Evolutionary conservation across 1,284 basidiomycete genomes (phyloP), one percentile per base, ranked within the genome.

Genomic region (Ceratobasidium sp.): DNA sequence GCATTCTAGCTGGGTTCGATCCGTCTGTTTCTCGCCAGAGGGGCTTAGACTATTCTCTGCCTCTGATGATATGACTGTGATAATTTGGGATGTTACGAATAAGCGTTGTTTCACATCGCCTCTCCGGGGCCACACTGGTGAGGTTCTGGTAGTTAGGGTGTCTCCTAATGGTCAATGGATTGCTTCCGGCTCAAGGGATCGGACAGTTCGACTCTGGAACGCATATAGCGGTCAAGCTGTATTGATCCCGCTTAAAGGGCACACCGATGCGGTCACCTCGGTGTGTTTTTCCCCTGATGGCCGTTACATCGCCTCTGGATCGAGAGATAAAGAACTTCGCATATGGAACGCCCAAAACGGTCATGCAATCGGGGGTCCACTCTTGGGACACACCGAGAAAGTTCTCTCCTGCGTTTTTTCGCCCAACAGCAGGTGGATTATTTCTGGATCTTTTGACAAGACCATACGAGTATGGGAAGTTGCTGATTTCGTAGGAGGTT

Each of bases 171-270:
- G 70, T 10, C 42, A 22, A 0, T 25, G 27, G 2, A n/a, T 72
- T 17, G 65, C 45, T 7, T 72, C 71, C 13, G 69, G 69, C 10
- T 72, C 62, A 15, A 42, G 32, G 4, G 71, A 72, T 60, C 27
- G 52, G 34, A 70, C 53, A 17, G 25, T 68, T 32, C 27, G 38
- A 13, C 20, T 55, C 13, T 57, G 65, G 54, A 40, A 68, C 40
- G 32, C 22, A 38, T 7, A 40, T n/a, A 20, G 32, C 17, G 53
- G 38, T 6, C 4, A 17, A 22, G 7, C 1, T 22, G 40, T 58
- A 3, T 17, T 4, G 5, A 17, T 7, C 8, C 57, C 57, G 25
- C 40, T 60, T 12, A 13, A 27, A 13, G 52, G 54, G 22, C 53
- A 56, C 20, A 42, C 22, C 17, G 56, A 64, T 22, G 40, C 29